phyloP scores from a whole-genome alignment of 345 rosid species.

The Eucalyptus caleyi region DNA sequence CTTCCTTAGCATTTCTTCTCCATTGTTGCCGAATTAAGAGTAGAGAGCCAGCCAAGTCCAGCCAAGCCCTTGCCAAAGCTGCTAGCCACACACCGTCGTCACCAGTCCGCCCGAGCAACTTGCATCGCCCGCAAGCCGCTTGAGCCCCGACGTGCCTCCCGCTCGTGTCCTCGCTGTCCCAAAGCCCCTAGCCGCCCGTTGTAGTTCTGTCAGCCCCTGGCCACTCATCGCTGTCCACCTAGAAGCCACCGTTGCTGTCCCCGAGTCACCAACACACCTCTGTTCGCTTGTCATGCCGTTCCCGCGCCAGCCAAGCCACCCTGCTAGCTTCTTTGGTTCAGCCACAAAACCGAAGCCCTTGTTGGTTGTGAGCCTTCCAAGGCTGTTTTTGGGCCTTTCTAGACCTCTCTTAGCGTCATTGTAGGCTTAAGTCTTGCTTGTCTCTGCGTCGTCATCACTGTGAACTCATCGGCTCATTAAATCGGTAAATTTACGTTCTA shows the following conservation, averaged over 20 bases:
- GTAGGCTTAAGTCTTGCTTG: too few species aligned
- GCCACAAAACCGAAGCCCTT: too few species aligned
- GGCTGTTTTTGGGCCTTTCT: rapidly evolving
- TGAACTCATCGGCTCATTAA: too few species aligned
- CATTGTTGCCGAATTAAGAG: too few species aligned
- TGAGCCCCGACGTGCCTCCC: rapidly evolving
- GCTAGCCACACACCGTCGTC: too few species aligned
- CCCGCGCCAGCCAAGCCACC: too few species aligned
- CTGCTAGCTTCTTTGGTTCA: too few species aligned
- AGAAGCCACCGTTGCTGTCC: too few species aligned
- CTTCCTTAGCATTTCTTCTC: too few species aligned
- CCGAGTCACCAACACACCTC: rapidly evolving
- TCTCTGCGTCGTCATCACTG: rapidly evolving
- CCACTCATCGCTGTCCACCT: rapidly evolving
- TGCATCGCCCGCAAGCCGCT: rapidly evolving
- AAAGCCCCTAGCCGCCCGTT: rapidly evolving
- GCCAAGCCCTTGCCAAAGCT: too few species aligned
- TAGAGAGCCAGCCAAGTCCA: too few species aligned
- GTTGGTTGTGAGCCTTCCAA: too few species aligned
- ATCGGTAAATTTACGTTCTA: rapidly evolving
- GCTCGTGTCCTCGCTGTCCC: rapidly evolving
- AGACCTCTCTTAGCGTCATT: rapidly evolving
- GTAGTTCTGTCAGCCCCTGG: rapidly evolving
- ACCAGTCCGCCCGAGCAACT: rapidly evolving
- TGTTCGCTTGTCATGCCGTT: rapidly evolving